Evolutionary conservation across 495 filamentous ascomycete genomes (phyloP).

Genomic region (Recurvomyces mirabilis): DNA sequence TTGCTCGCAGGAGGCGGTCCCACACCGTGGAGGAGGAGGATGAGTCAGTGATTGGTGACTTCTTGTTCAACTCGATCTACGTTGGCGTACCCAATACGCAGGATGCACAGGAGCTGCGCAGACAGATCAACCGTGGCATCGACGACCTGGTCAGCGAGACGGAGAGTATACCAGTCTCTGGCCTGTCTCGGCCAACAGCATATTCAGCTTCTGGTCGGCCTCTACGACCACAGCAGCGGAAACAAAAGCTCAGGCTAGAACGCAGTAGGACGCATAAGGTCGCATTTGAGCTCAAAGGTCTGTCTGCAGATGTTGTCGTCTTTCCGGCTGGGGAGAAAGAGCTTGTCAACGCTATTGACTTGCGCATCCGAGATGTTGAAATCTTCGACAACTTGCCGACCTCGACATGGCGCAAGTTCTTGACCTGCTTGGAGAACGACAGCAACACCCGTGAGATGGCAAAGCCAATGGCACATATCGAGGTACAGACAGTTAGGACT

Average conservation of each 20-base stretch:
- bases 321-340: slow-evolving; percentile 70
- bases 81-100: slow-evolving; percentile 81
- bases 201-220: slow-evolving; percentile 40
- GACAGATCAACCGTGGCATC: slow-evolving; percentile 75
- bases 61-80: slow-evolving; percentile 97
- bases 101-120: slow-evolving; percentile 67
- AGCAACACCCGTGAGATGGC: slow-evolving; percentile 72
- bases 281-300: slow-evolving; percentile 81
- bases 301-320: slow-evolving; percentile 71
- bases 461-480: slow-evolving; percentile 79
- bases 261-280: slow-evolving; percentile 90
- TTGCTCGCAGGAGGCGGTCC: slow-evolving; percentile 37
- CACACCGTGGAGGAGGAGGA: slow-evolving; percentile 52
- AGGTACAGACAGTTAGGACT: slow-evolving; percentile 77
- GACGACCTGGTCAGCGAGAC: slow-evolving; percentile 76
- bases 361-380: slow-evolving; percentile 71
- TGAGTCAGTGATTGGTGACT: slow-evolving; percentile 82
- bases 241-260: slow-evolving; percentile 58
- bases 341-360: slow-evolving; percentile 74
- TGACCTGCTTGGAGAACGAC: slow-evolving; percentile 73
- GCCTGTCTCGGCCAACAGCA: slow-evolving; percentile 36
- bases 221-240: slow-evolving; percentile 37
- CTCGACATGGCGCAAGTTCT: slow-evolving; percentile 97
- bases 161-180: slow-evolving; percentile 26
- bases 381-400: slow-evolving; percentile 91